Evolutionary conservation across 306 rosid species (phyloP).

Genomic region (Datisca glomerata): DNA sequence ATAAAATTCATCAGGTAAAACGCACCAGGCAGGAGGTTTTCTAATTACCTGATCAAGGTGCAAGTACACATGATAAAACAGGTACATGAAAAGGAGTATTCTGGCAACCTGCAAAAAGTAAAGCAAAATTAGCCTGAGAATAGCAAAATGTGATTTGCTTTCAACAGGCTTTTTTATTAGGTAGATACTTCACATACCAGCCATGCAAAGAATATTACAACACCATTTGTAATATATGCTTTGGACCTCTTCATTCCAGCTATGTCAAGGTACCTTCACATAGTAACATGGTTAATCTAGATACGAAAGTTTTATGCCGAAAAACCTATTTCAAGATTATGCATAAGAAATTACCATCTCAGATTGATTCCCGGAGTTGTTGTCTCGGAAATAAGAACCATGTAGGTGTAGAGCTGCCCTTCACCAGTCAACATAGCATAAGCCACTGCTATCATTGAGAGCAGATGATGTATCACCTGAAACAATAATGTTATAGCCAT

Average conservation of each 20-base stretch:
- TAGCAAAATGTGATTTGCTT: too few species aligned
- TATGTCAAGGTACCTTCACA: slow-evolving; percentile 86
- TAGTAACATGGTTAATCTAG: neutral
- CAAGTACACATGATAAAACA: slow-evolving; percentile 79
- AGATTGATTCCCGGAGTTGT: slow-evolving; percentile 94
- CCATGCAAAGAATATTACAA: slow-evolving; percentile 89
- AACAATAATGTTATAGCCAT: slow-evolving; percentile 21
- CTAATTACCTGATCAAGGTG: slow-evolving; percentile 76
- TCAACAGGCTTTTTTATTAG: too few species aligned
- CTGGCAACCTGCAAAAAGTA: slow-evolving; percentile 71
- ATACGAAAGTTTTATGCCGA: too few species aligned
- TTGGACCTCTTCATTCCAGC: slow-evolving; percentile 80
- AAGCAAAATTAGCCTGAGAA: neutral
- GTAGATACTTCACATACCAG: slow-evolving; percentile 50
- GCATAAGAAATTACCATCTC: slow-evolving; percentile 60
- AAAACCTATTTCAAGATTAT: too few species aligned
- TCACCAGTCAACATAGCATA: slow-evolving; percentile 85
- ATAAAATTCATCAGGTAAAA: slow-evolving; percentile 5
- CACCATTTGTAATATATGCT: slow-evolving; percentile 79
- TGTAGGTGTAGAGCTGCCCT: slow-evolving; percentile 81
- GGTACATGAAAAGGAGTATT: slow-evolving; percentile 61
- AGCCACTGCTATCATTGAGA: slow-evolving; percentile 61
- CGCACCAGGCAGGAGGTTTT: slow-evolving; percentile 1
- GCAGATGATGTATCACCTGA: slow-evolving; percentile 86
- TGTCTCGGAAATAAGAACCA: slow-evolving; percentile 93